phyloP scores from a whole-genome alignment of 495 filamentous ascomycete genomes.

The Aspergillus mulundensis region DNA sequence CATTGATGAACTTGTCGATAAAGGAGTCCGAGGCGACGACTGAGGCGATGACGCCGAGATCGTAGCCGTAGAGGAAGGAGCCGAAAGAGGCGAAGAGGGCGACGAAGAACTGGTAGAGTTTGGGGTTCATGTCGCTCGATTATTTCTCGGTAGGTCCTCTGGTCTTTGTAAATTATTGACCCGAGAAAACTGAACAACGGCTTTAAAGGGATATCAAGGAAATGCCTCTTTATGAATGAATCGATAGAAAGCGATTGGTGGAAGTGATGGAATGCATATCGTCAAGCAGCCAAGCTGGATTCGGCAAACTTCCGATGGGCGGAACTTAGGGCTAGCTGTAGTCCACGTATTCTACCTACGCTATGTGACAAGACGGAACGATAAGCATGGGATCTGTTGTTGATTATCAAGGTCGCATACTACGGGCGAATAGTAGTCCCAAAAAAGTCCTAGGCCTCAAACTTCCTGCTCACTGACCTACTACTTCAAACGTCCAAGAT shows the following conservation, averaged over 20 bases:
- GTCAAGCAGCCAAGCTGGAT: neutral
- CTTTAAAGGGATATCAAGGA: too few relatives aligned
- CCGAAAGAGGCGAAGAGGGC: slow-evolving; percentile 52
- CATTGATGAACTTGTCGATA: slow-evolving; percentile 7
- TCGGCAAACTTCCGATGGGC: neutral
- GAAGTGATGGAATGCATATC: neutral
- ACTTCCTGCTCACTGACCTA: too few relatives aligned
- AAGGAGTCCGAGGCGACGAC: slow-evolving; percentile 24
- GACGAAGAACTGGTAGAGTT: slow-evolving; percentile 45
- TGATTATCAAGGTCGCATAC: too few relatives aligned
- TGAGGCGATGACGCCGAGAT: slow-evolving; percentile 49
- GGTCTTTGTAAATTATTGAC: too few relatives aligned
- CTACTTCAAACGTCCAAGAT: too few relatives aligned
- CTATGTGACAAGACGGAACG: too few relatives aligned
- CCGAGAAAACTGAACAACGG: too few relatives aligned
- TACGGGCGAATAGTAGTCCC: too few relatives aligned
- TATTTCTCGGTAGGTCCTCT: too few relatives aligned
- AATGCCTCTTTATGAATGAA: neutral
- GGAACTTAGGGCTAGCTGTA: neutral
- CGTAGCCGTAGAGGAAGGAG: slow-evolving; percentile 48
- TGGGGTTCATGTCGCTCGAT: neutral
- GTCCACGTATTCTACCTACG: too few relatives aligned
- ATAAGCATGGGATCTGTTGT: too few relatives aligned
- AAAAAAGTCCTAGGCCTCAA: too few relatives aligned
- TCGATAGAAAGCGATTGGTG: neutral